Conservation (phyloP, 2,329 filamentous ascomycete genomes). For the Fusarium coffeatum region DNA sequence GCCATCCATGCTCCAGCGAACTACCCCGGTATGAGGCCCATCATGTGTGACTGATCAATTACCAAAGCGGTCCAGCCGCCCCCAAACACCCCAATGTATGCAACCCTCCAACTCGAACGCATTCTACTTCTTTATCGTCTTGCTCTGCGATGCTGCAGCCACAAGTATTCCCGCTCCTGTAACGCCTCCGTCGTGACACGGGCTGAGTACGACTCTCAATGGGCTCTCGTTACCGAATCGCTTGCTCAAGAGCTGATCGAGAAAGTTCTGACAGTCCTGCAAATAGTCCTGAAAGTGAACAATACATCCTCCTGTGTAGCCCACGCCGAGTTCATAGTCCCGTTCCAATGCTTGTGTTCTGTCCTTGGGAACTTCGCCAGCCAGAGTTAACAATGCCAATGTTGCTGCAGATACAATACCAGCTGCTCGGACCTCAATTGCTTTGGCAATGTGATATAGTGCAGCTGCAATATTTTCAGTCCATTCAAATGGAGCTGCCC, state of each 20-base stretch:
- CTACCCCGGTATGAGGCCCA: constrained; percentile 12
- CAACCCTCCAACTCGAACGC: constrained; percentile 19
- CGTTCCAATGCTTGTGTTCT: constrained; percentile 25
- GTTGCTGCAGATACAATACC: constrained; percentile 79
- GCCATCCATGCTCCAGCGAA: constrained; percentile 19
- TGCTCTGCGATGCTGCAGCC: constrained; percentile 55
- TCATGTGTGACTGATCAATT: constrained; percentile 37
- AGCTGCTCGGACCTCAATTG: constrained; percentile 78
- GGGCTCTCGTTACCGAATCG: constrained; percentile 48
- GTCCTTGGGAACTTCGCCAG: constrained; percentile 69
- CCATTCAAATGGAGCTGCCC: constrained; percentile 68
- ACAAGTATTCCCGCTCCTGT: constrained; percentile 71
- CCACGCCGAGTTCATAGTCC: constrained; percentile 73
- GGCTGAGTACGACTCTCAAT: constrained; percentile 61
- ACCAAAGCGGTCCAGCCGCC: constrained; percentile 39
- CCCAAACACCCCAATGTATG: constrained; percentile 25
- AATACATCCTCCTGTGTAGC: constrained; percentile 84
- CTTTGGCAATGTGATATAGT: constrained; percentile 74
- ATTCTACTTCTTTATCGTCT: constrained; percentile 51
- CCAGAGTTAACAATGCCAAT: constrained; percentile 75
- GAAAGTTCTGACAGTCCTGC: constrained; percentile 74
- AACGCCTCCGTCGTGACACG: constrained; percentile 72
- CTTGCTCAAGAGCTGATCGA: constrained; percentile 64
- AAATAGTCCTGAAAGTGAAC: constrained; percentile 82
- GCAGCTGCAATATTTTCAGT: constrained; percentile 67